These are phyloP conservation scores for Geotrichum australiense DNA, from an alignment of 1,139 yeast species.

Conservation along the genomic window DNA sequence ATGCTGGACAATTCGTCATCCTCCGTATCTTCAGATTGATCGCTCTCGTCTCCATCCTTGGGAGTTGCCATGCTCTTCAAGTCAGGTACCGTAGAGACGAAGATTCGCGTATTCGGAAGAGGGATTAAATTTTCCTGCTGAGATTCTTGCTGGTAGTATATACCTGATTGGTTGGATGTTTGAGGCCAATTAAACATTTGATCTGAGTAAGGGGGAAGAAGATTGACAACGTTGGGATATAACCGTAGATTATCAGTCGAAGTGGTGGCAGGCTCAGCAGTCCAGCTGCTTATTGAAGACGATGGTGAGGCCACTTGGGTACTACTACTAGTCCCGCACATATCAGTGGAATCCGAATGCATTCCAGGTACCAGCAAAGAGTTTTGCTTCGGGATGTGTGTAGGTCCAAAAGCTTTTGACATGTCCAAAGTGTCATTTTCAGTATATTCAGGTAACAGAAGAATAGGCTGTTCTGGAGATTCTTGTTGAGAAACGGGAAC, in stretches of 20 bases:
- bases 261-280: not conserved
- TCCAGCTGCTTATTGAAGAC: conserved; percentile 6
- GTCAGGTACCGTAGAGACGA: conserved; percentile 27
- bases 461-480: not conserved
- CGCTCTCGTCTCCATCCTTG: not conserved
- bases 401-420: not conserved
- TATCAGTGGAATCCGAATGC: not conserved
- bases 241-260: conserved; percentile 13
- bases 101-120: conserved; percentile 24
- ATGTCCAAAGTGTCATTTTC: conserved; percentile 2
- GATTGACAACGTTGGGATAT: conserved; percentile 19
- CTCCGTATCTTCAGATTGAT: not conserved
- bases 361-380: not conserved
- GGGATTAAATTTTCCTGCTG: conserved; percentile 6
- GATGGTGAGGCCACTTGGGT: not conserved
- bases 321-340: too few relatives aligned
- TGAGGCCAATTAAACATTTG: conserved; percentile 7
- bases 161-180: not conserved
- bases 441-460: conserved; percentile 11
- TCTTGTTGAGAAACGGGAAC: not conserved
- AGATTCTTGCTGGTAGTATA: not conserved
- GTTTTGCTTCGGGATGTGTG: not conserved
- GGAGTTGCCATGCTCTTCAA: conserved; percentile 20
- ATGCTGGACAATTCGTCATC: conserved; percentile 7
- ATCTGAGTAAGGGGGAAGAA: conserved; percentile 18